Base-by-base conservation (phyloP, 1,284 basidiomycete species). In the Cerrena zonata region DNA sequence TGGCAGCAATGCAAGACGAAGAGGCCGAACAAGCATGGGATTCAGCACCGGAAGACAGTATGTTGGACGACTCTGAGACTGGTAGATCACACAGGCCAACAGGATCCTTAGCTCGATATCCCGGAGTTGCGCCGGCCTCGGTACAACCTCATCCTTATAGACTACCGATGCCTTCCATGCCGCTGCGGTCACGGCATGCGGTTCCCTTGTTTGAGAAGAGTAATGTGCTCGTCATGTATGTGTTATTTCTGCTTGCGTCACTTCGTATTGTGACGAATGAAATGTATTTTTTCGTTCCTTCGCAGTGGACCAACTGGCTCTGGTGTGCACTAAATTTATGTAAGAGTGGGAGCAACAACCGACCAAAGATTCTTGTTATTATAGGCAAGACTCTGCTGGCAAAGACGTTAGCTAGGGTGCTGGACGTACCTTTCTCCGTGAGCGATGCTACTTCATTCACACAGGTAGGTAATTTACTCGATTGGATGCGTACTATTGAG, bases 381-480 rank as follows among this genome's bases (percentile, higher is more conserved):
- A 61, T 58, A 78, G 93, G 93, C 21, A 96, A 96, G 72, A 94
- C 93, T 0, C 69, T 94, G 39, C 73, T 96, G 41, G 91, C 88
- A 22, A 80, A 80, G 61, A 95, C 92, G 13, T 72, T 95, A 19
- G 93, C 94, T 3, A 82, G 79, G 58, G 83, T 92, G 1, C 72
- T 96, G 7, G 88, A 94, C 65, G 92, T 96, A 0, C 94, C 93
- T 1, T 96, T 94, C 65, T 93, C 91, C 21, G 80, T 89, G 53
- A 88, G 82, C 60, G 89, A 91, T 62, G 89, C 89, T n/a, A 91
- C 89, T 11, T 79, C 86, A 13, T 87, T 90, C 57, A 89, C 87
- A 42, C 87, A 89, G 72, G 87, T 84, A 53, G 49, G 70, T 55
- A 34, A 5, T 13, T 40, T 37, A 47, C 45, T 34, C 30, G n/a